phyloP scores from a whole-genome alignment of 148 eudicot genomes.

The Pharnaceum exiguum region DNA sequence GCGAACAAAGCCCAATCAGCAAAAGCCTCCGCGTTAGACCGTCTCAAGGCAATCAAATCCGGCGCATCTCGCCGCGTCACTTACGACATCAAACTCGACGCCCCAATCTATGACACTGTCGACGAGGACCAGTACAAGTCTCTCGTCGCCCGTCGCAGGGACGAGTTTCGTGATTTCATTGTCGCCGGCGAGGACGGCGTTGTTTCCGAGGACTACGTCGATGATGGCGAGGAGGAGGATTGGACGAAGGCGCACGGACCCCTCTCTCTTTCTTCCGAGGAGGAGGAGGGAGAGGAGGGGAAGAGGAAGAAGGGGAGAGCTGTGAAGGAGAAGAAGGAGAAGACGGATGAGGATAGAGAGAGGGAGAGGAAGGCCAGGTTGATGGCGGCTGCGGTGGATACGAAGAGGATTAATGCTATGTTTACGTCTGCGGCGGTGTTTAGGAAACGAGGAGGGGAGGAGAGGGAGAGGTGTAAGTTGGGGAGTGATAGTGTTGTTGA shows the following conservation, averaged over 20 bases:
- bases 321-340: conserved; percentile 35
- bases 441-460: conserved; percentile 47
- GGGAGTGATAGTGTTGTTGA: no score
- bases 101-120: conserved; percentile 83
- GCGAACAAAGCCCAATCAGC: conserved; percentile 21
- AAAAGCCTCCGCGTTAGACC: conserved; percentile 64
- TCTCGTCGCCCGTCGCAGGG: conserved; percentile 71
- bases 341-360: conserved; percentile 25
- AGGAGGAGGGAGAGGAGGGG: conserved; percentile 45
- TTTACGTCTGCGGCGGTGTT: conserved; percentile 68
- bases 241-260: conserved; percentile 52
- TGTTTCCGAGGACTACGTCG: conserved; percentile 45
- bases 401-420: conserved; percentile 65
- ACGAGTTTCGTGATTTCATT: conserved; percentile 57
- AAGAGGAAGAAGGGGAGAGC: conserved; percentile 37
- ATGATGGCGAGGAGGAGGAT: conserved; percentile 91
- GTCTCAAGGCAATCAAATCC: conserved; percentile 48
- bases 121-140: conserved; percentile 80
- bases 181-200: conserved; percentile 48
- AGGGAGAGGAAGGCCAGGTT: conserved; percentile 38
- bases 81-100: conserved; percentile 54
- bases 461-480: no score
- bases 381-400: conserved; percentile 80
- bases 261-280: conserved; percentile 34
- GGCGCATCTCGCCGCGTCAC: conserved; percentile 46